These are phyloP conservation scores for Solanum chacoense DNA, from an alignment of 305 asterid species.

Conservation along the genomic window DNA sequence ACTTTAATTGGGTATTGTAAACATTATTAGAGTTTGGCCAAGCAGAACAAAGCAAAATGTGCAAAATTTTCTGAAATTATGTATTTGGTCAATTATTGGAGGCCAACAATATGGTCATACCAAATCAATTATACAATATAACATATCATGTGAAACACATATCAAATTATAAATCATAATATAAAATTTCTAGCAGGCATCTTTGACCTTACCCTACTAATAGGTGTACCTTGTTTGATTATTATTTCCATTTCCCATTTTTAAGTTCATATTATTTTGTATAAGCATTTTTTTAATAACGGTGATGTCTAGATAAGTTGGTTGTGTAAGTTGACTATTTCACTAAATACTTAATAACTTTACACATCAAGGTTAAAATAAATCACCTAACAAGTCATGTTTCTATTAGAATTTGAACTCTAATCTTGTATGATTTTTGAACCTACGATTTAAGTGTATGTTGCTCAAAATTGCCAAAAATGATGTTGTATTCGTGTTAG, in stretches of 20 bases:
- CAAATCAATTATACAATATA: not conserved
- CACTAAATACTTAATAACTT: not conserved
- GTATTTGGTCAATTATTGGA: not conserved
- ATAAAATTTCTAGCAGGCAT: not conserved
- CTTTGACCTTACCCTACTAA: not conserved
- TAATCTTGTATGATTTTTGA: not conserved
- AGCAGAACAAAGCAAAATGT: not conserved
- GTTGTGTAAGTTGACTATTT: not conserved
- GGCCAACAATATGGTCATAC: not conserved
- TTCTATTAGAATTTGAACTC: not conserved
- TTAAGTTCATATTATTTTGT: not conserved
- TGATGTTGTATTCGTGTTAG: fast-evolving
- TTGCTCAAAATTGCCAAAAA: not conserved
- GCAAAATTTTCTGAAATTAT: not conserved
- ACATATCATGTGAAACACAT: not conserved
- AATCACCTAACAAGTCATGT: not conserved
- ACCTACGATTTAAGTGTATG: not conserved
- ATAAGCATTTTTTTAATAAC: not conserved
- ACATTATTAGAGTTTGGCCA: not conserved
- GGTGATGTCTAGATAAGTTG: not conserved
- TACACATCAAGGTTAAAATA: not conserved
- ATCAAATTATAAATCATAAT: not conserved
- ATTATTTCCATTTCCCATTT: not conserved
- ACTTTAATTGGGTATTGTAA: not conserved
- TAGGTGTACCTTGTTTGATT: not conserved